These are phyloP conservation scores for Magnusiomyces ingens DNA, from an alignment of 1,139 yeast genomes.

Conservation along the genomic window DNA sequence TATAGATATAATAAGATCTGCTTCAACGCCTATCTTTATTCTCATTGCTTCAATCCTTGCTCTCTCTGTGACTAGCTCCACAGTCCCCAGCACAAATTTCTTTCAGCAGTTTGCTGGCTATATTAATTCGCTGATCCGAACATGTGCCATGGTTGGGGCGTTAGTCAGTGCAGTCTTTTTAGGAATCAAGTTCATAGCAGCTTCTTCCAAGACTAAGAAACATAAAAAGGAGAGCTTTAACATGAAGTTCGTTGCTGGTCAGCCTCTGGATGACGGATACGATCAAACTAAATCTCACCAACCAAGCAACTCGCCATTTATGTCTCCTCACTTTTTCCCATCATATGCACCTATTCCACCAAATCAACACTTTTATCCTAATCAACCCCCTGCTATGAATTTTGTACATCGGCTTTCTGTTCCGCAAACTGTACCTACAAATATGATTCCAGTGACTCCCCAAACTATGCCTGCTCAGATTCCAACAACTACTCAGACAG, in stretches of 20 bases:
- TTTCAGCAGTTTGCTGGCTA: constrained; percentile 1
- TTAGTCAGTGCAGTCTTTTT: background rate
- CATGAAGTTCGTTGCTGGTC: background rate
- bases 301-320: too few species aligned
- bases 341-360: too few species aligned
- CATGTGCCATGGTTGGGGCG: background rate
- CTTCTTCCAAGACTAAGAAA: background rate
- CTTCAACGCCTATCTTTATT: background rate
- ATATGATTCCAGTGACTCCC: too few species aligned
- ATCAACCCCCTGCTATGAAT: too few species aligned
- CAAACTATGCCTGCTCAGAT: too few species aligned
- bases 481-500: too few species aligned
- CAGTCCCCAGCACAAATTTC: constrained; percentile 2
- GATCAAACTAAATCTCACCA: too few species aligned
- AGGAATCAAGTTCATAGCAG: background rate
- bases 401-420: too few species aligned
- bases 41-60: background rate
- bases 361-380: too few species aligned
- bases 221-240: too few species aligned
- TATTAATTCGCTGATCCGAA: background rate
- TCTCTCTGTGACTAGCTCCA: background rate
- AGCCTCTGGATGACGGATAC: background rate
- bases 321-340: too few species aligned
- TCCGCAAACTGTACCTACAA: too few species aligned
- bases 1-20: background rate